Evolutionary conservation across 73 alveolate genomes (phyloP).

Genomic region (Tetrahymena elliotti): DNA sequence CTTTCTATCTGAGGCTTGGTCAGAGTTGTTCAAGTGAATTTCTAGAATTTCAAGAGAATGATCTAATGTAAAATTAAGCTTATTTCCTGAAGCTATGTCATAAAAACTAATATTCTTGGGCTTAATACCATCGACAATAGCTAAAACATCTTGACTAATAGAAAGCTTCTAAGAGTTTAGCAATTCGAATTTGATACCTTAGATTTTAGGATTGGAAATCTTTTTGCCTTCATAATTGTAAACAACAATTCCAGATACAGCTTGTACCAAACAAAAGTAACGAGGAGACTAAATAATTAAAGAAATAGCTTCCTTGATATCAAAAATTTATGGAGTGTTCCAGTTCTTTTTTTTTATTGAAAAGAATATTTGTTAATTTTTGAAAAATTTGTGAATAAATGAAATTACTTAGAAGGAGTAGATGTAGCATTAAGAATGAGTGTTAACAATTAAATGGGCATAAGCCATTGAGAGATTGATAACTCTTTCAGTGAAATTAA

Average conservation of each 20-base stretch:
- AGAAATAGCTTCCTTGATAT: slow-evolving; percentile 50
- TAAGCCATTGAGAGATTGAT: slow-evolving; percentile 89
- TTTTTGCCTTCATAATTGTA: slow-evolving; percentile 94
- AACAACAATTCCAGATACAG: slow-evolving; percentile 79
- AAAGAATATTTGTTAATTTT: background rate
- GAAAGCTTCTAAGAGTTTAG: slow-evolving; percentile 63
- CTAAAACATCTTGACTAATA: slow-evolving; percentile 75
- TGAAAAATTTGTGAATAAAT: background rate
- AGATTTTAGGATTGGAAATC: slow-evolving; percentile 78
- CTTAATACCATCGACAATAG: slow-evolving; percentile 79
- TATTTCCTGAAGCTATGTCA: slow-evolving; percentile 88
- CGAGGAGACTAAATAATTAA: slow-evolving; percentile 69
- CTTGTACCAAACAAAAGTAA: slow-evolving; percentile 92
- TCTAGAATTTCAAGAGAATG: slow-evolving; percentile 80
- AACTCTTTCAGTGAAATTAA: slow-evolving; percentile 96
- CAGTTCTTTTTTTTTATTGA: slow-evolving; percentile 50
- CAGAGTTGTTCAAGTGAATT: slow-evolving; percentile 81
- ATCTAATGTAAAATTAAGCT: slow-evolving; percentile 64
- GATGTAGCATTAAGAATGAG: slow-evolving; percentile 90
- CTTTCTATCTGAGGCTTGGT: slow-evolving; percentile 88
- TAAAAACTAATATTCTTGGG: slow-evolving; percentile 72
- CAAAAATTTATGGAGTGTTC: slow-evolving; percentile 80
- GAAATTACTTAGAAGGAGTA: slow-evolving; percentile 58
- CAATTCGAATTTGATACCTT: slow-evolving; percentile 83
- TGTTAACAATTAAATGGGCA: slow-evolving; percentile 86